Percentiles rank a stretch among this genome's conserved stretches.
Evolutionary conservation across 2,329 filamentous ascomycete genomes (phyloP).

Genomic region (Sclerotinia glacialis): DNA sequence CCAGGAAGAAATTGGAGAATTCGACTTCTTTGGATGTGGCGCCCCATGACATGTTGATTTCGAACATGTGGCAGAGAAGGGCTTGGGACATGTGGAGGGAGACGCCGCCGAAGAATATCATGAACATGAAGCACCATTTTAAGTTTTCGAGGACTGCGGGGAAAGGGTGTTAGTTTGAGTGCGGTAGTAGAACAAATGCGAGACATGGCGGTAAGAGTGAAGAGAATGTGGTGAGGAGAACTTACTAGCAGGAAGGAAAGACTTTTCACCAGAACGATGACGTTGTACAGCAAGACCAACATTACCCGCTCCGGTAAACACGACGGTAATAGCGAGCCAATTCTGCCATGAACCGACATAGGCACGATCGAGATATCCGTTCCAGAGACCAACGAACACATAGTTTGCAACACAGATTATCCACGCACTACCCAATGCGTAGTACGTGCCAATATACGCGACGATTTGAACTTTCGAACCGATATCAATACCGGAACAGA

Average conservation of each 20-base stretch:
- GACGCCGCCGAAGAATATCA: slow-evolving; percentile 75
- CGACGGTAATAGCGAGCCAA: slow-evolving; percentile 60
- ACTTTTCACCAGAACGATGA: slow-evolving; percentile 56
- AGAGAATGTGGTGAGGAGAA: background rate
- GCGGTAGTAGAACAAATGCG: background rate
- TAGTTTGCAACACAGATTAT: slow-evolving; percentile 66
- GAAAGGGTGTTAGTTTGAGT: background rate
- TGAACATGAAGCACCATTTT: slow-evolving; percentile 22
- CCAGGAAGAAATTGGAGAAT: slow-evolving; percentile 26
- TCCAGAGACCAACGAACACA: slow-evolving; percentile 68
- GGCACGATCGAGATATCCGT: slow-evolving; percentile 62
- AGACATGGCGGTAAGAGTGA: background rate
- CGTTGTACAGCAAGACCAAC: slow-evolving; percentile 57
- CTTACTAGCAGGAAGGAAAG: slow-evolving; percentile 48
- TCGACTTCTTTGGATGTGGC: slow-evolving; percentile 78
- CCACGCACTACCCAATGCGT: slow-evolving; percentile 65
- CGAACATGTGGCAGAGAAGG: slow-evolving; percentile 75
- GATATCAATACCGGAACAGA: slow-evolving; percentile 58
- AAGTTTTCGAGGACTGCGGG: slow-evolving; percentile 20
- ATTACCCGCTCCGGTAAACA: slow-evolving; percentile 55
- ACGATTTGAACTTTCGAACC: slow-evolving; percentile 69
- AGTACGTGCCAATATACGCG: slow-evolving; percentile 61
- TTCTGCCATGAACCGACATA: slow-evolving; percentile 66
- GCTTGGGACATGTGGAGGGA: slow-evolving; percentile 77
- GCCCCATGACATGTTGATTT: slow-evolving; percentile 81